phyloP scores from a whole-genome alignment of 2,329 filamentous ascomycete genomes.

The Thielaviopsis musarum region DNA sequence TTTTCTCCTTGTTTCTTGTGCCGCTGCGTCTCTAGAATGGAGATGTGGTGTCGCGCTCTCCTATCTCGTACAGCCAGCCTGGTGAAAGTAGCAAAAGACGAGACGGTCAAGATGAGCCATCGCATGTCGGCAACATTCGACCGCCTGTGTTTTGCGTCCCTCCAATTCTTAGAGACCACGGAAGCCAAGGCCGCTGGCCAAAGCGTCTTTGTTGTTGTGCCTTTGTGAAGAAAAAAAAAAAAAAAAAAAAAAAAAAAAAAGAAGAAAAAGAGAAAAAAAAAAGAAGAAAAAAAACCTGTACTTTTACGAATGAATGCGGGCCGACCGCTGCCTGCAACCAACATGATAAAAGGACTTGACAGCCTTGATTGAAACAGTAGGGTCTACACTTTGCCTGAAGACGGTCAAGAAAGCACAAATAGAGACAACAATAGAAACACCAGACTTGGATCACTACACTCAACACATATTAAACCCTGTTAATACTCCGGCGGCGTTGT shows the following conservation, averaged over 20 bases:
- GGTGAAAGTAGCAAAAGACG: background rate
- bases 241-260: too few relatives aligned
- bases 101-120: background rate
- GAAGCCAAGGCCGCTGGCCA: background rate
- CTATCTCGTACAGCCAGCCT: background rate
- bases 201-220: too few relatives aligned
- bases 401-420: background rate
- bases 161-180: background rate
- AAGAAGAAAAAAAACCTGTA: too few relatives aligned
- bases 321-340: too few relatives aligned
- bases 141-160: background rate
- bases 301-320: too few relatives aligned
- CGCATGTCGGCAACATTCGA: background rate
- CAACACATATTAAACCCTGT: background rate
- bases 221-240: too few relatives aligned
- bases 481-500: background rate
- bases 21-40: background rate
- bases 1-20: too few relatives aligned
- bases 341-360: too few relatives aligned
- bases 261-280: too few relatives aligned
- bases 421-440: background rate
- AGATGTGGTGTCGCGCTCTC: background rate
- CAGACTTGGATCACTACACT: background rate
- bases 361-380: background rate
- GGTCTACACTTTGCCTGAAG: background rate